Base-by-base conservation (phyloP, 164 flowering plant genomes). In the Cinnamomum chago region DNA sequence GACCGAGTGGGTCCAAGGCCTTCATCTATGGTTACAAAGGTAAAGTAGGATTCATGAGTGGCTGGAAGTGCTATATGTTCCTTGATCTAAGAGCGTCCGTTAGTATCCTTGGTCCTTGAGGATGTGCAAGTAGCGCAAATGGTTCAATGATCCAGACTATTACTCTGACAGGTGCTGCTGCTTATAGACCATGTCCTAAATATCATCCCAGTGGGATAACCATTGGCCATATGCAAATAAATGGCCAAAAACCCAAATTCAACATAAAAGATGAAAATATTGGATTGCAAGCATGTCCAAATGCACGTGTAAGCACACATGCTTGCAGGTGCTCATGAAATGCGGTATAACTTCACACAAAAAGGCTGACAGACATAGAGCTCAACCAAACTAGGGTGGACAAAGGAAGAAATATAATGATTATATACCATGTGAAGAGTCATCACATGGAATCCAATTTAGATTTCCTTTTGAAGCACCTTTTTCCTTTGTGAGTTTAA, bases 1-100 rank as follows among this genome's bases (percentile, higher is more conserved):
- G 84, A 84, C 73, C 89, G 78, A 79, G 87, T 84, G 71, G 84
- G 82, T 80, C 68, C 71, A 67, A 79, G 76, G 72, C 72, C 69
- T 60, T 79, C 82, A 25, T 25, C 50, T 27, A 66, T 76, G 68
- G 79, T 71, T 76, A 67, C 85, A 22, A 85, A 78, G 88, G 95
- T 89, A 15, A 28, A 67, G 30, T 65, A 73, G 69, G 50, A 67
- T 17, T 67, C 40, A 28, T 20, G 7, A 64, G 18, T 28, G 69
- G 17, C 47, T 27, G n/a, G 12, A 22, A 12, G 27, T 20, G 24
- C 24, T 62, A n/a, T 62, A 64, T 22, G 28, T 20, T 24, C 27
- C 24, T 24, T 64, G 28, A 11, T 24, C 2, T 17, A 24, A 5
- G 5, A 20, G 17, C 17, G 18, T 15, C 17, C 7, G 5, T 20